phyloP scores from a whole-genome alignment of 1,284 basidiomycete species.

The Coniferiporia sulphurascens region DNA sequence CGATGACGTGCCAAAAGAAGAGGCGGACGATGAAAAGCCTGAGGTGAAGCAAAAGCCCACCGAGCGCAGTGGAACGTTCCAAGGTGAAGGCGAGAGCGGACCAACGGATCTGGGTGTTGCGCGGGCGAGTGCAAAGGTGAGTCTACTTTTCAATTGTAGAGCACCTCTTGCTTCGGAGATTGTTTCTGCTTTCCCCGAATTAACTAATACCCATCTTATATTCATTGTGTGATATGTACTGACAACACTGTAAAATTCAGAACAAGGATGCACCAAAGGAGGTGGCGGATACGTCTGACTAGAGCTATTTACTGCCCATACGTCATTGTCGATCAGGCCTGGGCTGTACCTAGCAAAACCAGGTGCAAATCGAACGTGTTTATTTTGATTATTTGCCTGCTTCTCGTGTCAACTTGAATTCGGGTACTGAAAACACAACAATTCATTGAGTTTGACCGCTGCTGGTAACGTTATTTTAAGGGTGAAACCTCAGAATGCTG shows the following conservation, averaged over 20 bases:
- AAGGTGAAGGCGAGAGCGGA: slow-evolving; percentile 8
- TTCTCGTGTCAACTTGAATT: too few relatives aligned
- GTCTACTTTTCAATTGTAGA: not conserved
- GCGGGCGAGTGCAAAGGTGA: slow-evolving; percentile 11
- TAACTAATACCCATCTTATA: not conserved
- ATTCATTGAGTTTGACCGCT: too few relatives aligned
- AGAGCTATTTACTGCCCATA: not conserved
- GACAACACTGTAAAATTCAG: not conserved
- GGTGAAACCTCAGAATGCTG: too few relatives aligned
- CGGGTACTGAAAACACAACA: too few relatives aligned
- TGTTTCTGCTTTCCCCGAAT: not conserved
- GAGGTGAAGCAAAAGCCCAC: slow-evolving; percentile 3
- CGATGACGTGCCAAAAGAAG: slow-evolving; percentile 6
- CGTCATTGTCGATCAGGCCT: not conserved
- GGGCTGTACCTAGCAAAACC: not conserved
- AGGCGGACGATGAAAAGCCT: slow-evolving; percentile 8
- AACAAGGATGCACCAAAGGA: slow-evolving; percentile 7
- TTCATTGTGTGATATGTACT: not conserved
- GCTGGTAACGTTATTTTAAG: too few relatives aligned
- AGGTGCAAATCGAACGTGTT: not conserved
- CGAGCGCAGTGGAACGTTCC: slow-evolving; percentile 10
- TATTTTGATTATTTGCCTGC: not conserved
- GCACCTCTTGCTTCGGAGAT: not conserved
- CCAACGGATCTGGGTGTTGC: slow-evolving; percentile 17
- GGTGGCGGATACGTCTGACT: not conserved